Percentiles rank a stretch among this genome's conserved stretches.
Evolutionary conservation across 2,329 filamentous ascomycete species (phyloP).

Genomic region (Tolypocladium tropicale): DNA sequence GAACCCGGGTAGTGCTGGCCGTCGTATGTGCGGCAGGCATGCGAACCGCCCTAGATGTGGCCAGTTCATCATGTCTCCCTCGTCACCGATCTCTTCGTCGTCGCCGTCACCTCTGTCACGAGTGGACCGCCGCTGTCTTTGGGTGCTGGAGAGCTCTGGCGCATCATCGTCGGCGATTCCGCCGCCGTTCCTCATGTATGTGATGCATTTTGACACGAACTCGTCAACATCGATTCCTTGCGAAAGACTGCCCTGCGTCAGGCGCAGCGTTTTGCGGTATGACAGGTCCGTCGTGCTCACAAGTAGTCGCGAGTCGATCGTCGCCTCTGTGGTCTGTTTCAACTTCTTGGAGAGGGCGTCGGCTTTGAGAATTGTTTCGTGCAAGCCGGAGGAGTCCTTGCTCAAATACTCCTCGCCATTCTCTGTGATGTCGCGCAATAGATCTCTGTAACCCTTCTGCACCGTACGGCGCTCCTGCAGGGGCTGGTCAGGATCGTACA

Average conservation of each 20-base stretch:
- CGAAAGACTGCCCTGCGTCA: constrained; percentile 61
- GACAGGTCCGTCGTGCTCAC: constrained; percentile 72
- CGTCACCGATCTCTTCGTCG: constrained; percentile 54
- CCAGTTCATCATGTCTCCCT: constrained; percentile 79
- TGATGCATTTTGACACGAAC: constrained; percentile 82
- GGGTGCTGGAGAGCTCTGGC: constrained; percentile 38
- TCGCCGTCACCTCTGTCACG: constrained; percentile 35
- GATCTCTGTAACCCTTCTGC: constrained; percentile 57
- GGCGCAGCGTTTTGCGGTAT: constrained; percentile 64
- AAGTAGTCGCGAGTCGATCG: constrained; percentile 78
- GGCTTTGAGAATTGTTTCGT: constrained; percentile 54
- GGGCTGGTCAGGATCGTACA: constrained; percentile 77
- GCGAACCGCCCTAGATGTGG: constrained; percentile 68
- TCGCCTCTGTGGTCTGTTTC: constrained; percentile 83
- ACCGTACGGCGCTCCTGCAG: constrained; percentile 61
- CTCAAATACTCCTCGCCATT: constrained; percentile 65
- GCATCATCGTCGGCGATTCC: constrained; percentile 41
- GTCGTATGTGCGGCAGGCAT: constrained; percentile 59
- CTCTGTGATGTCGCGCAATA: constrained; percentile 51
- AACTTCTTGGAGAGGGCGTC: constrained; percentile 58
- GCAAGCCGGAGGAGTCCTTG: constrained; percentile 52
- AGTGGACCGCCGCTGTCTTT: constrained; percentile 30
- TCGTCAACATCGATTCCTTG: constrained; percentile 82
- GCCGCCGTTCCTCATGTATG: constrained; percentile 67
- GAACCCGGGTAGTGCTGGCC: constrained; percentile 73